These are phyloP conservation scores for Wickerhamomyces strasburgensis DNA, from an alignment of 805 yeast species.

Conservation along the genomic window DNA sequence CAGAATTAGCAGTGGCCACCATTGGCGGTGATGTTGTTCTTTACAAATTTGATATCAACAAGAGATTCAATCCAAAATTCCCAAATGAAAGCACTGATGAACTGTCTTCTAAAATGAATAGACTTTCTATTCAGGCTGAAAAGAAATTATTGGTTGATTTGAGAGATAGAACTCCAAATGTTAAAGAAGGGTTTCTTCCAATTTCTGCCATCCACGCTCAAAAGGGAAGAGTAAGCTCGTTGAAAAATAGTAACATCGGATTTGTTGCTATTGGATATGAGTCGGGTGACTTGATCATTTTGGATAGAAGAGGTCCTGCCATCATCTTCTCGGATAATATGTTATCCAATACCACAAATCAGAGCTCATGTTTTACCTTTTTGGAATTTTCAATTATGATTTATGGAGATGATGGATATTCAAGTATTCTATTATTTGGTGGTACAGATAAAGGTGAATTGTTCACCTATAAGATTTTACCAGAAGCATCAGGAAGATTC, in stretches of 20 bases:
- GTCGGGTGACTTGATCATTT: slow-evolving; percentile 66
- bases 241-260: slow-evolving; percentile 71
- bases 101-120: slow-evolving; percentile 27
- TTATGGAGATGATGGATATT: slow-evolving; percentile 58
- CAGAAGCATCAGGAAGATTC: slow-evolving; percentile 58
- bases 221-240: slow-evolving; percentile 48
- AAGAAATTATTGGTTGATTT: slow-evolving; percentile 41
- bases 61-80: slow-evolving; percentile 33
- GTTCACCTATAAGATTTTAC: slow-evolving; percentile 58
- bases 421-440: slow-evolving; percentile 65
- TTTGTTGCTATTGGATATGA: slow-evolving; percentile 78
- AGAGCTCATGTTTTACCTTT: slow-evolving; percentile 41
- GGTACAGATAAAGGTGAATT: slow-evolving; percentile 79
- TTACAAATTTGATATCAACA: slow-evolving; percentile 62
- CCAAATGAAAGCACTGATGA: slow-evolving; percentile 17
- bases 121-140: slow-evolving; percentile 25
- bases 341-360: slow-evolving; percentile 20
- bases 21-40: slow-evolving; percentile 69
- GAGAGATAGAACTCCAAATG: slow-evolving; percentile 45
- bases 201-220: slow-evolving; percentile 39
- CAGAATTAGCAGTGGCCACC: slow-evolving; percentile 67
- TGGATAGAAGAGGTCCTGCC: slow-evolving; percentile 81
- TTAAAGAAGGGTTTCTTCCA: slow-evolving; percentile 63
- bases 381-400: slow-evolving; percentile 73
- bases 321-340: slow-evolving; percentile 43